These are phyloP conservation scores for Saccharomyces paradoxus DNA, from an alignment of 805 yeast species.

Conservation along the genomic window DNA sequence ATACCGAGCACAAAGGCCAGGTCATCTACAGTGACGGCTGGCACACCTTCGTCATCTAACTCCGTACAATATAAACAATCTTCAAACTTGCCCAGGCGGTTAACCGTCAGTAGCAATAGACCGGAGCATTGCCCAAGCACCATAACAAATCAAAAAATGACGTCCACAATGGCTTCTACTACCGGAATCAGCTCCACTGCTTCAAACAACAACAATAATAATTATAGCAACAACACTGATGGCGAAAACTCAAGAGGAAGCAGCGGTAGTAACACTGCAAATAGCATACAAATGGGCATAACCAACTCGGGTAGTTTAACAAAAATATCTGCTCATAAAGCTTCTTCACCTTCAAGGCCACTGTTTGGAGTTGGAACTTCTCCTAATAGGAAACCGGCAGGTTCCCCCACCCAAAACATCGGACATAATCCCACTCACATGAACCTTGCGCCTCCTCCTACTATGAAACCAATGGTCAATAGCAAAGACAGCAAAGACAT, in stretches of 20 bases:
- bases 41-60: slow-evolving; percentile 7
- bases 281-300: background rate
- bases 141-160: slow-evolving; percentile 6
- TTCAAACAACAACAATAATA: slow-evolving; percentile 4
- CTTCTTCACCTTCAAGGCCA: slow-evolving; percentile 12
- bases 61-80: slow-evolving; percentile 17
- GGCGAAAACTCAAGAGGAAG: slow-evolving; percentile 12
- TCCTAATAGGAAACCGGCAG: slow-evolving; percentile 9
- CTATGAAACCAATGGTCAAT: slow-evolving; percentile 29
- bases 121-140: slow-evolving; percentile 16
- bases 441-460: slow-evolving; percentile 33
- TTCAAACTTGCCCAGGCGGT: slow-evolving; percentile 22
- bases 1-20: slow-evolving; percentile 29
- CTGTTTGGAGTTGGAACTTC: slow-evolving; percentile 6
- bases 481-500: slow-evolving; percentile 19
- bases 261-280: slow-evolving; percentile 9
- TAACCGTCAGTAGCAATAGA: slow-evolving; percentile 28
- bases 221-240: slow-evolving; percentile 7
- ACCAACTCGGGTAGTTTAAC: background rate
- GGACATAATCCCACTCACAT: slow-evolving; percentile 11
- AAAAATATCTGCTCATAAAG: background rate
- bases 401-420: slow-evolving; percentile 7
- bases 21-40: slow-evolving; percentile 26
- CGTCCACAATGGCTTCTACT: background rate
- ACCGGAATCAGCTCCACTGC: slow-evolving; percentile 1